Evolutionary conservation across 306 rosid species (phyloP).

Genomic region (Lablab purpureus): DNA sequence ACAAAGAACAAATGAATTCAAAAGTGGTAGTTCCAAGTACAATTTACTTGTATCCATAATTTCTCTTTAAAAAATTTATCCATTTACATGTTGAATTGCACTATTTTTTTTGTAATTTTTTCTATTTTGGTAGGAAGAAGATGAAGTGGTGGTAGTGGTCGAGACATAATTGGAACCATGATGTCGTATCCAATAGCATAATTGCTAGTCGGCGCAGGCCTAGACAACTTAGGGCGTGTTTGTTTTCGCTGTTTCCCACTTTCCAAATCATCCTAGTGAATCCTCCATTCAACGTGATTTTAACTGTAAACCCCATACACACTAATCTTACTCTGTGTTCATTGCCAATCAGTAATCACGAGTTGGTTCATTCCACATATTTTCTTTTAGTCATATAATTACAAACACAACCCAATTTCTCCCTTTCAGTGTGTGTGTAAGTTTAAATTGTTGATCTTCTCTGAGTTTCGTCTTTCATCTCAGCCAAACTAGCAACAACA

Average conservation of each 20-base stretch:
- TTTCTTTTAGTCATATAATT: neutral
- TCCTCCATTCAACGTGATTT: neutral
- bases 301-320: neutral
- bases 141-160: neutral
- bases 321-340: neutral
- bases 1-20: no score
- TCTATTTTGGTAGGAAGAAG: neutral
- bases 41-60: no score
- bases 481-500: neutral
- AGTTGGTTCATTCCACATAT: neutral
- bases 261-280: neutral
- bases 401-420: neutral
- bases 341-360: neutral
- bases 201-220: neutral
- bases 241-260: neutral
- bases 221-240: neutral
- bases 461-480: conserved; percentile 23
- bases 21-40: no score
- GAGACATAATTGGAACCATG: no score
- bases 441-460: conserved; percentile 1
- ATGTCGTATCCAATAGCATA: neutral
- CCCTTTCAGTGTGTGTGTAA: neutral
- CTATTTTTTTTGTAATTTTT: no score
- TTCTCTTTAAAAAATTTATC: no score
- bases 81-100: no score